Base-by-base conservation (phyloP, 2,329 filamentous ascomycete species). In the Nigrograna mackinnonii region DNA sequence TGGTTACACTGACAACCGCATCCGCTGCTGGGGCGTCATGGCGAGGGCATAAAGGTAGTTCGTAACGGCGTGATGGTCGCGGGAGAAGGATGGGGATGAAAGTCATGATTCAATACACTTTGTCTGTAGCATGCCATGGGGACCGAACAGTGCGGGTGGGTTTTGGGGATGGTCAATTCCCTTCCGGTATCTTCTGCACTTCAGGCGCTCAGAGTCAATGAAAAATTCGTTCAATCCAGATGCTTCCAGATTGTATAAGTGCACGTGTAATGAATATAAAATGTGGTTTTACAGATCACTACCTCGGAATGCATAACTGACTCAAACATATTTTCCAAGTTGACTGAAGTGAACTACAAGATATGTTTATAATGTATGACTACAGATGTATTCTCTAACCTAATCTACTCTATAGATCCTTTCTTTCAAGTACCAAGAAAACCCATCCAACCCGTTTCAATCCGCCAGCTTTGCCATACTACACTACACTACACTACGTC, bases 1-100 rank as follows among this genome's bases (percentile, higher is more conserved):
- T 74, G 94, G 94, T 78, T 99, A 99, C 86, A 99, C 94, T 67
- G 94, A 99, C 82, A 97, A 96, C 86, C 87, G 95, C 50, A 70
- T 70, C 54, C 66, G 67, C 61, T 67, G 64, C 62, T 70, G 67
- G 67, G 67, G 67, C 43, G 67, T 70, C 41, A 69, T 70, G 67
- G 57, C 66, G 53, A 65, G 67, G 64, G 67, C 61, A 62, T 70
- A 70, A 48, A 57, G 47, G 57, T 48, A 39, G 55, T 49, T 54
- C 52, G 53, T 43, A 48, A 51, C 55, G 51, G 58, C 50, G 43
- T 49, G 21, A 37, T 48, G 49, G 57, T n/a, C n/a, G n/a, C n/a
- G n/a, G n/a, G 55, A 54, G 52, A 49, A 57, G 51, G 31, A 28
- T 52, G 58, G 57, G 60, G 47, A 65, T 43, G 47, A 64, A 61